Evolutionary conservation across 2,329 filamentous ascomycete genomes (phyloP), one percentile per base, ranked within the genome.

Genomic region (Teratosphaeria pseudoeucalypti): DNA sequence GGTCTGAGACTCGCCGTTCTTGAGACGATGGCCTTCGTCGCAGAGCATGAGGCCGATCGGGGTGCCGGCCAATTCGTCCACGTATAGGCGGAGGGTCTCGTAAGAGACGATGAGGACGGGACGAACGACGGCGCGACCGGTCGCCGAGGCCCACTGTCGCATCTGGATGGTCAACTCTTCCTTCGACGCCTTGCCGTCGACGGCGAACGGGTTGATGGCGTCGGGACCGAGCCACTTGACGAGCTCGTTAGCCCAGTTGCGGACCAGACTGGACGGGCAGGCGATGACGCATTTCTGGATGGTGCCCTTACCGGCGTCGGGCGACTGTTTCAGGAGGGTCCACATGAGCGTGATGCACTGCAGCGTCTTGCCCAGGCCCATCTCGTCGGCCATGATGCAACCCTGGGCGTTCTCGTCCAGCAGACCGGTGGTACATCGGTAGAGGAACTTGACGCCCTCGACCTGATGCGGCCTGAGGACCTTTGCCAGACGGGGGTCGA

Each of bases 331-430:
- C 16, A 99, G 77, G 1, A 99, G 77, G 1, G 94, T 99, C 94
- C 94, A 99, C 80, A 99, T 87, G 56, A 99, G 81, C 0, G 94
- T 84, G 69, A 99, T 99, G 74, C 94, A 99, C 78, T 99, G 94
- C 52, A 99, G 76, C 67, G 94, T 99, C 77, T 99, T 99, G 59
- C 94, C 94, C 34, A 99, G 78, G 67, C 94, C 94, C 94, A 99
- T 99, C 72, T 96, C 94, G 72, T 99, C 94, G 57, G 94, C 94
- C 94, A 99, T 99, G 72, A 99, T 99, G 75, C 94, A 99, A 2
- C 94, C 94, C 73, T 96, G 89, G 55, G 94, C 94, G 67, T 92
- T 92, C 43, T 88, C 82, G 68, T 97, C 94, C 59, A 97, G 89
- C 81, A 97, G 82, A n/a, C 94, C 94, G 1, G 92, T 97, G 6